Evolutionary conservation across 2,329 filamentous ascomycete genomes (phyloP).

Genomic region (Talaromyces sp.): DNA sequence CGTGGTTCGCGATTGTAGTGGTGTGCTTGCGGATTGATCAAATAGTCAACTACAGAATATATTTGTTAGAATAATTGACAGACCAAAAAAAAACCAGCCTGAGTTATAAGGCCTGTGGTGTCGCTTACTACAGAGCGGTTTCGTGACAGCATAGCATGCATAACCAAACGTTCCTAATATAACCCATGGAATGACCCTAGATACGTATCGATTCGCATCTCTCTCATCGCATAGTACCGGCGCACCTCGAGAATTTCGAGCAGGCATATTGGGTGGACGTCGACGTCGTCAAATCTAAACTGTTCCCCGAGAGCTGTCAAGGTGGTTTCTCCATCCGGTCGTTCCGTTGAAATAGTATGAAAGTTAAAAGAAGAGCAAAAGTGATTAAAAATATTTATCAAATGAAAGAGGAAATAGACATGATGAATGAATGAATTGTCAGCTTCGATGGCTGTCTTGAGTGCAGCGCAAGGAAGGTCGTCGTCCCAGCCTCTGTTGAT

Average conservation of each 20-base stretch:
- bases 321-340: not conserved
- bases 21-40: constrained; percentile 54
- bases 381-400: not conserved
- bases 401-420: not conserved
- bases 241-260: constrained; percentile 21
- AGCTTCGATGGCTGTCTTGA: not conserved
- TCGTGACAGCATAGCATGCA: constrained; percentile 69
- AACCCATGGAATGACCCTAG: constrained; percentile 67
- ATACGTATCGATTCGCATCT: constrained; percentile 58
- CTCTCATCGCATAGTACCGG: constrained; percentile 33
- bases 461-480: not conserved
- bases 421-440: not conserved
- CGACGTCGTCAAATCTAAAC: not conserved
- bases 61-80: not conserved
- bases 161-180: constrained; percentile 67
- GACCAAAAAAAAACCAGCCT: not conserved
- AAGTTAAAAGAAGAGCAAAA: not conserved
- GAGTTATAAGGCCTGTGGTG: not conserved
- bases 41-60: constrained; percentile 62
- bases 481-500: not conserved
- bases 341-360: not conserved
- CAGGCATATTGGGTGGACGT: constrained; percentile 8
- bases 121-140: constrained; percentile 63
- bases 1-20: constrained; percentile 43
- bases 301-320: not conserved